Conservation (phyloP, 1,284 basidiomycete genomes). For the Puccinia novopanici region DNA sequence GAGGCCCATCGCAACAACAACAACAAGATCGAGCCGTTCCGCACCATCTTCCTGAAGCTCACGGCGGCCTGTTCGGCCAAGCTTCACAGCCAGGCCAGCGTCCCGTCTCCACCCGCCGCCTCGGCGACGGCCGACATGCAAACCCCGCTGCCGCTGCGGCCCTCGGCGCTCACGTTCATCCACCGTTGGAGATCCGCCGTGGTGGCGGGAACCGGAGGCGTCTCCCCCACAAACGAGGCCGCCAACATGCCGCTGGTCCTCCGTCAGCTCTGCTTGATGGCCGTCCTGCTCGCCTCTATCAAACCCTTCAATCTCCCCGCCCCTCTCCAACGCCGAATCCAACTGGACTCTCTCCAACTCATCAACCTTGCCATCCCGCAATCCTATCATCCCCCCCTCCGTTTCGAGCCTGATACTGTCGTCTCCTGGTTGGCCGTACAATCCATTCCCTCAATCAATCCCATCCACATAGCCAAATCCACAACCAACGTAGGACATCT, state of each 20-base stretch:
- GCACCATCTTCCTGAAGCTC: conserved; percentile 7
- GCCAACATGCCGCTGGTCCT: not conserved
- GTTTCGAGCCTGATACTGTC: not conserved
- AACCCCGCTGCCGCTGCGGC: not conserved
- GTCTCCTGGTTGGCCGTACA: conserved; percentile 26
- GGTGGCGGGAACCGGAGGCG: too few relatives aligned
- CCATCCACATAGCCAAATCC: not conserved
- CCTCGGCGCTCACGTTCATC: not conserved
- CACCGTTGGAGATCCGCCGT: conserved; percentile 15
- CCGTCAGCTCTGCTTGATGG: conserved; percentile 13
- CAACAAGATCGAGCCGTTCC: conserved; percentile 11
- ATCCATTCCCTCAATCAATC: conserved; percentile 15
- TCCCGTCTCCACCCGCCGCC: not conserved
- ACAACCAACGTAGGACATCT: not conserved
- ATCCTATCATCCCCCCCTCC: not conserved
- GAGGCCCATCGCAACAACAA: not conserved
- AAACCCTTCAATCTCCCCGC: not conserved
- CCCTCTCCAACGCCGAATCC: not conserved
- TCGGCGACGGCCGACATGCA: not conserved
- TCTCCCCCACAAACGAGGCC: not conserved
- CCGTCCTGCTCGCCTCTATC: not conserved
- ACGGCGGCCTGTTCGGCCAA: conserved; percentile 3
- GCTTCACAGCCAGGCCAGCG: conserved; percentile 2
- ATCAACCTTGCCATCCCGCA: conserved; percentile 4
- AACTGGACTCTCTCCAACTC: conserved; percentile 9